These are phyloP conservation scores for Neonectria hederae DNA, from an alignment of 2,329 filamentous ascomycete species.

Conservation along the genomic window DNA sequence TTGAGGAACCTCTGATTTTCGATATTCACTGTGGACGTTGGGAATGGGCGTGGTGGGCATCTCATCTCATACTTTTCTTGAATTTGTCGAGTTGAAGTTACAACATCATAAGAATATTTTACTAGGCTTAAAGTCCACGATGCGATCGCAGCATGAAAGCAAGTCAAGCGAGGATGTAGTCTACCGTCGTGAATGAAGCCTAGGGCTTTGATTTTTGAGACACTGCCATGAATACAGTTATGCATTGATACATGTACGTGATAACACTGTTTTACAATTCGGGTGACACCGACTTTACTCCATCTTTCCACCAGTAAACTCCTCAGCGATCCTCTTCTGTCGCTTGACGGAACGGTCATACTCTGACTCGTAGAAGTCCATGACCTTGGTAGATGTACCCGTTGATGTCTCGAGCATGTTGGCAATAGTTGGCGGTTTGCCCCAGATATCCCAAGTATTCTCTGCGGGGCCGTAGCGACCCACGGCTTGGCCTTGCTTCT, in stretches of 20 bases:
- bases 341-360: slow-evolving; percentile 58
- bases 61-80: slow-evolving; percentile 5
- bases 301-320: slow-evolving; percentile 69
- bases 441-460: slow-evolving; percentile 63
- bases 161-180: neutral
- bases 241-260: slow-evolving; percentile 38
- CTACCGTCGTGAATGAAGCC: neutral
- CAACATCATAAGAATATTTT: neutral
- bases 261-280: slow-evolving; percentile 39
- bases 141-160: neutral
- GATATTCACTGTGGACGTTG: slow-evolving; percentile 16
- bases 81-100: neutral
- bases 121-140: neutral
- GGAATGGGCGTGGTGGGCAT: neutral
- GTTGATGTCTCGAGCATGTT: slow-evolving; percentile 54
- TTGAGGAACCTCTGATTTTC: slow-evolving; percentile 5
- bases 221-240: slow-evolving; percentile 31
- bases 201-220: neutral
- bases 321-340: slow-evolving; percentile 66
- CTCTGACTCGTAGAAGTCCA: slow-evolving; percentile 51
- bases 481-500: slow-evolving; percentile 45
- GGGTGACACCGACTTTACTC: slow-evolving; percentile 42
- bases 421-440: slow-evolving; percentile 56
- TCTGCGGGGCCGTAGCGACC: slow-evolving; percentile 48
- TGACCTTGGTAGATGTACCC: slow-evolving; percentile 48